A percentile compares a stretch with the other conserved stretches of the same genome.
These are phyloP conservation scores for Aspergillus oerlinghausenensis DNA, from an alignment of 2,329 filamentous ascomycete genomes.

Conservation along the genomic window DNA sequence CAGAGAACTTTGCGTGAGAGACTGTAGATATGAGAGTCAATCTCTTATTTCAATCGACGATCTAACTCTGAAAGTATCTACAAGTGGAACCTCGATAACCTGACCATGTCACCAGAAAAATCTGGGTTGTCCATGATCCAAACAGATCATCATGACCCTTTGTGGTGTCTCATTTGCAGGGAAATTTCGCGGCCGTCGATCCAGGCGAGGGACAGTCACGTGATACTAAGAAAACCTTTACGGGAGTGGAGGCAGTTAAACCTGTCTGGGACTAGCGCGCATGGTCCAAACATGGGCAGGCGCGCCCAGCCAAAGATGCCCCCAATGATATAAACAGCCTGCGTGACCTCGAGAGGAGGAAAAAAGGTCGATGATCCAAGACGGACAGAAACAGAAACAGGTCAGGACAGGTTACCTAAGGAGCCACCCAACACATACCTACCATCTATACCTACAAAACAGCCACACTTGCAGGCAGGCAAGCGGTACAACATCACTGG, in stretches of 20 bases:
- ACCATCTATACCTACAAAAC: not conserved
- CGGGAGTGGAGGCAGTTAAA: conserved; percentile 22
- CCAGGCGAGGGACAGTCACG: conserved; percentile 17
- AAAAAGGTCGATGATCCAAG: conserved; percentile 1
- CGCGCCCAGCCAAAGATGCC: conserved; percentile 35
- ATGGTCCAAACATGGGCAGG: conserved; percentile 37
- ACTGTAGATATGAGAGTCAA: not conserved
- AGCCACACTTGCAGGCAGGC: not conserved
- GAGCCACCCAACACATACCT: not conserved
- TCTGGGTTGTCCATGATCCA: not conserved
- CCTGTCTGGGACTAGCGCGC: conserved; percentile 25
- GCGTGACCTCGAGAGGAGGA: conserved; percentile 38
- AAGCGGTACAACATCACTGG: not conserved
- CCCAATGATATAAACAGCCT: conserved; percentile 47
- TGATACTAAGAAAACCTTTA: conserved; percentile 26
- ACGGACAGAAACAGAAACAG: not conserved
- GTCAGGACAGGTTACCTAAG: not conserved
- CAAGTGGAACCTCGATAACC: not conserved
- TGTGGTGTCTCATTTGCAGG: conserved; percentile 1
- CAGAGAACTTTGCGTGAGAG: not conserved
- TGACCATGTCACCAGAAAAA: not conserved
- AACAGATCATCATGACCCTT: not conserved
- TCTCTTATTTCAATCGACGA: not conserved
- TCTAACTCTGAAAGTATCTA: not conserved
- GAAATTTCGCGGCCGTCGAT: conserved; percentile 10